Evolutionary conservation across 2,329 filamentous ascomycete genomes (phyloP), one percentile per base, ranked within the genome.

Genomic region (Cercospora nicotianae): DNA sequence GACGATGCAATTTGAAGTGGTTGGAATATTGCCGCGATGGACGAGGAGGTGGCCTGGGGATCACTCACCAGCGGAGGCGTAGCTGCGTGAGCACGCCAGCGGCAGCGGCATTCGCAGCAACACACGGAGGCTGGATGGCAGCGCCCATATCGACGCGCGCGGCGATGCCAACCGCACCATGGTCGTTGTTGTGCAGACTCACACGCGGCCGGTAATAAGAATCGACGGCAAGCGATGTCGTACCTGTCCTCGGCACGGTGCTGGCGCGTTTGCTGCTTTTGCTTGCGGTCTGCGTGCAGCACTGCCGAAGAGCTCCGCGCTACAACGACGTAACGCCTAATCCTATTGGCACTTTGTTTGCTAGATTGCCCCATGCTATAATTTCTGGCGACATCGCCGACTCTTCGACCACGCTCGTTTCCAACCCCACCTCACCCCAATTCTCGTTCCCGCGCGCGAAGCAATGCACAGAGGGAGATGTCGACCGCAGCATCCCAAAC

Each of bases 401-500:
- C 7, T 9, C 16, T 58, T 31, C 53, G 28, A 23, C 53, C 23
- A 9, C 53, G 5, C 23, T 58, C 53, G 45, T 13, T 30, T 18
- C 26, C 20, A 18, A 30, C 53, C 53, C 48, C 48, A 28, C 53
- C 20, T 30, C 26, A 28, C 53, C 53, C 9, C 26, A 26, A n/a
- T n/a, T 7, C 13, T 18, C 53, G 12, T 13, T 13, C 9, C 48
- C 63, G 53, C 65, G 39, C 57, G 63, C 67, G 68, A 39, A 75
- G 77, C 75, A 73, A 78, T 80, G 79, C 75, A 70, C 69, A 68
- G 68, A 72, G 67, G 68, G 73, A 67, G 57, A 82, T 83, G 82
- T 78, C 81, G 57, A 77, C 78, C 70, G 74, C 81, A 69, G 77
- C 67, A 79, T 72, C 75, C 67, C 83, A 83, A 76, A 80, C 76